phyloP scores from a whole-genome alignment of 1,284 basidiomycete genomes.

The Sphaerobolus stellatus region DNA sequence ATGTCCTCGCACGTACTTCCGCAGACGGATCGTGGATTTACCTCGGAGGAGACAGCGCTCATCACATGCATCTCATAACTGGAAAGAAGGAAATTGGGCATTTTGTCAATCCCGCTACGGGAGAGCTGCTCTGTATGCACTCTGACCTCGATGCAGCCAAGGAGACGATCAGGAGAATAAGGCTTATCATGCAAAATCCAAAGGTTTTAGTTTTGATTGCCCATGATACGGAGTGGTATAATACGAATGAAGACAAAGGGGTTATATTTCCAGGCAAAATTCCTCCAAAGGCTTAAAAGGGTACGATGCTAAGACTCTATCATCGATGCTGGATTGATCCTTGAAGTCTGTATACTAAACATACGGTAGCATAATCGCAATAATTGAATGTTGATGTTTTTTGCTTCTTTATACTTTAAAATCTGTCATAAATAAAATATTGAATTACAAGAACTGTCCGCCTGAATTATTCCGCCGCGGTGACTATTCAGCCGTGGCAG shows the following conservation, averaged over 20 bases:
- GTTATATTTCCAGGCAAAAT: conserved; percentile 49
- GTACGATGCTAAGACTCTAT: too few species aligned
- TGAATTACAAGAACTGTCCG: too few species aligned
- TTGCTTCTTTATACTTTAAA: too few species aligned
- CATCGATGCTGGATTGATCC: too few species aligned
- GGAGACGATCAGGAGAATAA: conserved; percentile 42
- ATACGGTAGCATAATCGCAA: too few species aligned
- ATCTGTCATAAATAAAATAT: too few species aligned
- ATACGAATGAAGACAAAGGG: conserved; percentile 39
- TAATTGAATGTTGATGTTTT: too few species aligned
- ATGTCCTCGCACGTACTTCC: conserved; percentile 54
- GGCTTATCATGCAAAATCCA: conserved; percentile 36
- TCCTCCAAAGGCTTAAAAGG: conserved; percentile 14
- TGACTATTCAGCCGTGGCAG: too few species aligned
- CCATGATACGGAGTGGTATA: conserved; percentile 54
- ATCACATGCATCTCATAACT: conserved; percentile 51
- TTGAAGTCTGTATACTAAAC: too few species aligned
- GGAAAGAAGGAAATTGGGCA: conserved; percentile 41
- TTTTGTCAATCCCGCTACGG: not conserved
- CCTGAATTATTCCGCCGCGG: too few species aligned
- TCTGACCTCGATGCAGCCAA: conserved; percentile 41
- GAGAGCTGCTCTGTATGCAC: too few species aligned
- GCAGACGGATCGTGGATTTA: conserved; percentile 55
- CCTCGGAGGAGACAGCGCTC: conserved; percentile 55
- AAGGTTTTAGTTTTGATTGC: conserved; percentile 49